Conservation (phyloP, 441 rosid genomes). For the Populus hybrid region DNA sequence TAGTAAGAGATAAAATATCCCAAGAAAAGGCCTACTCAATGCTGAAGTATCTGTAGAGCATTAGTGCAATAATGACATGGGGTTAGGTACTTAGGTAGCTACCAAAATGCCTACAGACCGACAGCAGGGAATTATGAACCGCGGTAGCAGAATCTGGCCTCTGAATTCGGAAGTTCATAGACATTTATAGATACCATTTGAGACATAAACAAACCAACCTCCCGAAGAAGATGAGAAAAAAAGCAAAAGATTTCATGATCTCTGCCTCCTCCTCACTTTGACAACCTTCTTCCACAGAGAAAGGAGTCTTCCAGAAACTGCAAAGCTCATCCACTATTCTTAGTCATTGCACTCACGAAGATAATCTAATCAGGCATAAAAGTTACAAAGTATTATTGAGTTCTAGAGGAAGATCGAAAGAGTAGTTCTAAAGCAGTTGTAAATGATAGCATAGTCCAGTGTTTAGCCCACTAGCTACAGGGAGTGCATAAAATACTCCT, state of each 20-base stretch:
- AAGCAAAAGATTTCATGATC: not conserved
- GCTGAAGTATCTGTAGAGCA: too few species aligned
- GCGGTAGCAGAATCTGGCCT: too few species aligned
- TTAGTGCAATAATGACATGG: too few species aligned
- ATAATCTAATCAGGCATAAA: not conserved
- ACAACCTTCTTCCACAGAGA: not conserved
- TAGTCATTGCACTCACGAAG: not conserved
- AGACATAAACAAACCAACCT: not conserved
- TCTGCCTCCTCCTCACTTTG: not conserved
- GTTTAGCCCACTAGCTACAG: constrained; percentile 14
- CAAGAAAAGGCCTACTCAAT: too few species aligned
- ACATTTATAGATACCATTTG: too few species aligned
- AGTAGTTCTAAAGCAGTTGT: constrained; percentile 1
- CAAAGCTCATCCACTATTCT: not conserved
- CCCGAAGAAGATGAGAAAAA: not conserved
- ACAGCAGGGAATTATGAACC: too few species aligned
- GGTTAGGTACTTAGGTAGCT: too few species aligned
- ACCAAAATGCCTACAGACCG: too few species aligned
- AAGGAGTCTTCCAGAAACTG: not conserved
- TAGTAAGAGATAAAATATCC: too few species aligned
- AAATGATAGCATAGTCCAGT: not conserved
- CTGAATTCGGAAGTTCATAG: too few species aligned
- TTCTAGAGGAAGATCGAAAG: constrained; percentile 2
- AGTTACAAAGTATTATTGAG: not conserved
- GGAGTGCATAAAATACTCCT: not conserved